Base-by-base conservation (phyloP, 1,284 basidiomycete species). In the Cystobasidium sp. region DNA sequence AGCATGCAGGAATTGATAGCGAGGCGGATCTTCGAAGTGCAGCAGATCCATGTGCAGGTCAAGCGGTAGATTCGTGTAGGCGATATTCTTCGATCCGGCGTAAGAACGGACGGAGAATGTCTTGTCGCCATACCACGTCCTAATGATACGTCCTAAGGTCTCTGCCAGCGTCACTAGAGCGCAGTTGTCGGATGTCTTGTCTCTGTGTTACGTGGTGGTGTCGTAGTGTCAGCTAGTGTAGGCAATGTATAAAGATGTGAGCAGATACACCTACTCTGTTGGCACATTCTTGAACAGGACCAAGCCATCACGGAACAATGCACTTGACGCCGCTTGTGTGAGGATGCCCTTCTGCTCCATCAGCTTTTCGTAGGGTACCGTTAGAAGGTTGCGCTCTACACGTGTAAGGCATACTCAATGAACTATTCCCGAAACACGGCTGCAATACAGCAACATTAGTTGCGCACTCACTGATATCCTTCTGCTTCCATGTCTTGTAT, bases 1-100 rank as follows among this genome's bases (percentile, higher is more conserved):
- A 80, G 90, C 94, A 81, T 97, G 95, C 0, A 98, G 85, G 78
- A 95, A 88, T 82, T 97, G 95, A 83, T 92, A 95, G 44, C 92
- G 88, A 0, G 94, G 94, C 1, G 94, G 94, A 76, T 90, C 87
- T 76, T 92, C 87, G 80, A 94, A 94, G 83, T 97, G 80, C n/a
- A 79, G 78, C 55, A 72, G 58, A 24, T 64, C 31, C 65, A 55
- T 64, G 49, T 75, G 74, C 12, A 75, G 61, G 47, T 68, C 73
- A 46, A 68, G 65, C 9, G 91, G 94, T 1, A 99, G 85, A 78
- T 93, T 88, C 20, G 96, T 99, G 82, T 97, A 97, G 1, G 96
- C 96, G 75, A 99, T 93, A 82, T 99, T 99, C 78, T 87, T 88
- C 78, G 90, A 91, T 74, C 91, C 85, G 3, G 80, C 81, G 55